phyloP scores from a whole-genome alignment of 192 early-diverging fungal genomes.

The Coemansia sp. region DNA sequence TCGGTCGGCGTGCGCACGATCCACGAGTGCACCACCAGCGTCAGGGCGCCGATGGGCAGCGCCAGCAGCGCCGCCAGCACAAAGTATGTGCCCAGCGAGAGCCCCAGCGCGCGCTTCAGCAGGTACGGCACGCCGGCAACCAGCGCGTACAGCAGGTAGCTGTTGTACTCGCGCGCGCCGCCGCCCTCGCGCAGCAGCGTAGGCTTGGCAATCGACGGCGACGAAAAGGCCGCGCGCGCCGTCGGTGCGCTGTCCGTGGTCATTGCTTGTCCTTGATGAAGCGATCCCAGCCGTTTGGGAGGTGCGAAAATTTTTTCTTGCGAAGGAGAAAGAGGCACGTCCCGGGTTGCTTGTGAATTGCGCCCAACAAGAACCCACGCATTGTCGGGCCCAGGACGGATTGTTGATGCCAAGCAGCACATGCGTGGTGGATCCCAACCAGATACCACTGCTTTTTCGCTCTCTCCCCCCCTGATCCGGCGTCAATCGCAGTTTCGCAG shows the following conservation, averaged over 20 bases:
- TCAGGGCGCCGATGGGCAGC: slow-evolving; percentile 70
- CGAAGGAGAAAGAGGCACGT: too few species aligned
- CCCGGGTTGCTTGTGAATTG: too few species aligned
- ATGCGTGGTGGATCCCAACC: too few species aligned
- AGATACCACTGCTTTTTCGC: too few species aligned
- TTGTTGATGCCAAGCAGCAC: too few species aligned
- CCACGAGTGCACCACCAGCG: slow-evolving; percentile 64
- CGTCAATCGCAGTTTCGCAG: too few species aligned
- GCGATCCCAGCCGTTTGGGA: too few species aligned
- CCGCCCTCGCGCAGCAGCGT: slow-evolving; percentile 74
- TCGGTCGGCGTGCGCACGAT: slow-evolving; percentile 57
- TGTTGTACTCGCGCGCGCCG: slow-evolving; percentile 79
- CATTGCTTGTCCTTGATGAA: too few species aligned
- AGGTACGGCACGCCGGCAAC: slow-evolving; percentile 64
- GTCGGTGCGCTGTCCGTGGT: not conserved
- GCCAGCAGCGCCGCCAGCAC: slow-evolving; percentile 60
- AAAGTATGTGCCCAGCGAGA: slow-evolving; percentile 58
- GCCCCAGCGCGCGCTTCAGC: slow-evolving; percentile 61
- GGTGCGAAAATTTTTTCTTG: too few species aligned
- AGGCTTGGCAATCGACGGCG: slow-evolving; percentile 38
- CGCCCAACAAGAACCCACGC: too few species aligned
- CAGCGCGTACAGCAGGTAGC: slow-evolving; percentile 58
- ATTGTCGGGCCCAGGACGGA: too few species aligned
- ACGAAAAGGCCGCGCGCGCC: slow-evolving; percentile 26
- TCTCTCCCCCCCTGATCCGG: too few species aligned